Evolutionary conservation across 2,329 filamentous ascomycete genomes (phyloP), one percentile per base, ranked within the genome.

Genomic region (Ilyonectria destructans): DNA sequence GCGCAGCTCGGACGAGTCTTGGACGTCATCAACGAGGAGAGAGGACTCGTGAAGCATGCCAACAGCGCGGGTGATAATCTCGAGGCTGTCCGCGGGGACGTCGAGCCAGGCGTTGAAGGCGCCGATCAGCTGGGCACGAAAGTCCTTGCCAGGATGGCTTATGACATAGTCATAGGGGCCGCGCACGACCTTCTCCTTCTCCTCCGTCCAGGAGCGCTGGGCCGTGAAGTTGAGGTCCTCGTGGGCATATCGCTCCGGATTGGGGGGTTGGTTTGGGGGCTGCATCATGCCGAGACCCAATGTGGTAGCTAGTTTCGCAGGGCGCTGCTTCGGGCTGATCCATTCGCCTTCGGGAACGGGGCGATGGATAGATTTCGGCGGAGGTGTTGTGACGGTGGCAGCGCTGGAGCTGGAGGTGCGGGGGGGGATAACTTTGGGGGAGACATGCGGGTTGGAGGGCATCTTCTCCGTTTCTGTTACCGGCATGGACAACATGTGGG

Each of bases 41-140:
- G 93, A 95, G 3, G 94, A 91, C 45, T 94, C 96, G 81, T 97
- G 94, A 54, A 97, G 87, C 93, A 96, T 96, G 74, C 91, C 92
- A 12, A 97, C 89, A 4, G 95, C 93, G 68, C 89, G 90, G 31
- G 92, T 95, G 76, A 97, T 96, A 68, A 95, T 85, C 48, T 89
- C 88, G 64, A 97, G 86, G 72, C 89, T 90, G 67, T 90, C 87
- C 9, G 86, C 79, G 0, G 94, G 93, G 21, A 97, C 93, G 63
- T 92, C 86, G 17, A 97, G 84, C 91, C 92, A 95, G 58, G 87
- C 87, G 78, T 97, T 94, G 85, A 97, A 97, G 49, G 93, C 92
- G 49, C 87, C 88, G 76, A 97, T 94, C 75, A 96, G 86, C 82
- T 93, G 91, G 52, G 91, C 88, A 72, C 95, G 90, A 77, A 97